Base-by-base conservation (phyloP, 2,329 filamentous ascomycete genomes). In the Paramyrothecium roridum region DNA sequence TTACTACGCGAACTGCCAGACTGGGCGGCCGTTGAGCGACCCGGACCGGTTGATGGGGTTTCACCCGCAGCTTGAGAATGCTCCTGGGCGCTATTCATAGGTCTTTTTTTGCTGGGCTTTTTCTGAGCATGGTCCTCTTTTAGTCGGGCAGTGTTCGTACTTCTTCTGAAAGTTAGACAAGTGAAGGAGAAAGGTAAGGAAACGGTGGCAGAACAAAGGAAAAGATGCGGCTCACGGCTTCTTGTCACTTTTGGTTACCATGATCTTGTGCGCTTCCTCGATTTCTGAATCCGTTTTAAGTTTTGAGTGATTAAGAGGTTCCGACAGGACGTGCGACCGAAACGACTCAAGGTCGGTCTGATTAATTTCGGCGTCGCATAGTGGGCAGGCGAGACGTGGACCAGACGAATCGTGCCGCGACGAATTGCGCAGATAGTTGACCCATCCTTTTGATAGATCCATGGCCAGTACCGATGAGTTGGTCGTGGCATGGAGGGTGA, bases 261-360 rank as follows among this genome's bases (percentile, higher is more conserved):
- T 62, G 56, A 46, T 63, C 59, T 60, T 56, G 34, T 67, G 67
- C 2, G 60, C 63, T 43, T 61, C 54, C n/a, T 63, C 58, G 12
- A 70, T 62, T n/a, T 60, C 65, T 2, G 60, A 48, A 6, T 70
- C 64, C 2, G 57, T 60, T 3, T 56, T 54, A 19, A 67, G 60
- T 26, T 34, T 57, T 4, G 58, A 48, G 19, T 68, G 65, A 6
- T 57, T 61, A 2, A 54, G 19, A 8, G 40, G 22, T 19, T 67
- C 55, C 1, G 50, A 53, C 2, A 54, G 55, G 34, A 65, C 57
- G 33, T 72, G 70, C 2, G 56, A 52, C 16, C 57, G 61, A 55
- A 71, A 71, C 3, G 57, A 59, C 12, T 66, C 61, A 8, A 70
- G 40, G 8, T 60, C 61, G 1, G 12, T 4, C 37, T 61, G 56